phyloP scores from a whole-genome alignment of 768 basidiomycete species.

The Tulasnella sp. region DNA sequence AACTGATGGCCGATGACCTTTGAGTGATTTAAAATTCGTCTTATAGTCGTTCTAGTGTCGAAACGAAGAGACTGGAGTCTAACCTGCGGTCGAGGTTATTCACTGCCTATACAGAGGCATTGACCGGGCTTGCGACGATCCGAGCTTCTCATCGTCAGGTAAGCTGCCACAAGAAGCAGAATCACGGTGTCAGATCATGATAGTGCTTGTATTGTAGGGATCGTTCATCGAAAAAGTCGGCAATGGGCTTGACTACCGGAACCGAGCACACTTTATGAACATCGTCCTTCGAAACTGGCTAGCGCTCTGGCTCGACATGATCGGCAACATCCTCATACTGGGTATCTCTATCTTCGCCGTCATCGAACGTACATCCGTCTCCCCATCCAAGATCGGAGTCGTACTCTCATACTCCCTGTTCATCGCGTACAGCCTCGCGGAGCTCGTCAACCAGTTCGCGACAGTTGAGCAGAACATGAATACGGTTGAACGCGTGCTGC shows the following conservation, averaged over 20 bases:
- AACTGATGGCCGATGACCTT: not conserved
- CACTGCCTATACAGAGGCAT: constrained; percentile 23
- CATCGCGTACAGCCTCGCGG: too few relatives aligned
- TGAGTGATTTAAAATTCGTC: not conserved
- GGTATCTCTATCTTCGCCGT: constrained; percentile 75
- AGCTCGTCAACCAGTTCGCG: too few relatives aligned
- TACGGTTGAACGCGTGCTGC: constrained; percentile 70
- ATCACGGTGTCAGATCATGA: not conserved
- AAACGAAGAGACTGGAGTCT: constrained; percentile 55
- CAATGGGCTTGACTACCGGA: too few relatives aligned
- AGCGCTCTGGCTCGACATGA: constrained; percentile 74
- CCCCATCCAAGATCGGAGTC: not conserved
- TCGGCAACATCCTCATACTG: constrained; percentile 40
- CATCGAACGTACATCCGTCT: constrained; percentile 20
- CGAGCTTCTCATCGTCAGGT: constrained; percentile 11
- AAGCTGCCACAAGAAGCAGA: not conserved
- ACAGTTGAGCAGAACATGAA: not conserved
- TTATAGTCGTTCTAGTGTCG: constrained; percentile 40
- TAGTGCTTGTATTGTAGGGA: not conserved
- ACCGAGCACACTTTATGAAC: constrained; percentile 4
- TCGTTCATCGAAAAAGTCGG: too few relatives aligned
- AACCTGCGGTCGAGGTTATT: not conserved
- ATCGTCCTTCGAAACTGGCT: constrained; percentile 54
- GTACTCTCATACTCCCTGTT: constrained; percentile 25
- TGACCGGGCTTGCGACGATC: constrained; percentile 27